Conservation (phyloP, 2,329 filamentous ascomycete species). For the Aspergillus ochraceoroseus region DNA sequence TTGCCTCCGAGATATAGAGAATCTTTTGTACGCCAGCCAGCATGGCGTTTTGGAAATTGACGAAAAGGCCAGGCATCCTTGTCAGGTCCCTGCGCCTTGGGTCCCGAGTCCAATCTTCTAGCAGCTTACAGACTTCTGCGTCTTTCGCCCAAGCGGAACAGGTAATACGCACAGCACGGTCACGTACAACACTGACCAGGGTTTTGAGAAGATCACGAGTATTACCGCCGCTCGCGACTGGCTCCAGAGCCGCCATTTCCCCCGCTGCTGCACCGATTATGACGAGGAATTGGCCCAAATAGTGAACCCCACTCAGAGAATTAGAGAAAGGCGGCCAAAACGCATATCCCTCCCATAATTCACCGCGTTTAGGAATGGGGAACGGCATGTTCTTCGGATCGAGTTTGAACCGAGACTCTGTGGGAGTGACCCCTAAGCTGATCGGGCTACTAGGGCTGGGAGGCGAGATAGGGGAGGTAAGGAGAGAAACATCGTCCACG, state of each 20-base stretch:
- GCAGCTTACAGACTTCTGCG: constrained; percentile 81
- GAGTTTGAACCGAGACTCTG: constrained; percentile 71
- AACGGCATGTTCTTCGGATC: constrained; percentile 72
- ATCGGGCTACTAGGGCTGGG: constrained; percentile 63
- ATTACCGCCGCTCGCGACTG: constrained; percentile 54
- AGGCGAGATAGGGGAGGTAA: constrained; percentile 73
- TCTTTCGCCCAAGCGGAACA: constrained; percentile 91
- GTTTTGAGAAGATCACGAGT: constrained; percentile 67
- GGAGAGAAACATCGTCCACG: constrained; percentile 79
- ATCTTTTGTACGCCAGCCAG: constrained; percentile 90
- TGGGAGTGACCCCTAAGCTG: constrained; percentile 49
- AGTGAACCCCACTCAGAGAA: constrained; percentile 85
- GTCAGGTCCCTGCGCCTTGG: constrained; percentile 80
- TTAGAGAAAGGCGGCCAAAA: constrained; percentile 96
- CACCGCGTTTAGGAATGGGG: constrained; percentile 70
- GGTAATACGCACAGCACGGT: constrained; percentile 77
- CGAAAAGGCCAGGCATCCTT: constrained; percentile 80
- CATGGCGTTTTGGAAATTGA: constrained; percentile 76
- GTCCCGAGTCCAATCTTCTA: constrained; percentile 90
- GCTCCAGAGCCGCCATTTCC: constrained; percentile 72
- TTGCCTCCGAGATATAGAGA: constrained; percentile 83
- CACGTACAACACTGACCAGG: constrained; percentile 72
- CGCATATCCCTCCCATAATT: constrained; percentile 86
- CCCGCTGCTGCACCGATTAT: constrained; percentile 81
- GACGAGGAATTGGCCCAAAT: constrained; percentile 73